Base-by-base conservation (phyloP, 2,329 filamentous ascomycete species). In the Colletotrichum sp. region DNA sequence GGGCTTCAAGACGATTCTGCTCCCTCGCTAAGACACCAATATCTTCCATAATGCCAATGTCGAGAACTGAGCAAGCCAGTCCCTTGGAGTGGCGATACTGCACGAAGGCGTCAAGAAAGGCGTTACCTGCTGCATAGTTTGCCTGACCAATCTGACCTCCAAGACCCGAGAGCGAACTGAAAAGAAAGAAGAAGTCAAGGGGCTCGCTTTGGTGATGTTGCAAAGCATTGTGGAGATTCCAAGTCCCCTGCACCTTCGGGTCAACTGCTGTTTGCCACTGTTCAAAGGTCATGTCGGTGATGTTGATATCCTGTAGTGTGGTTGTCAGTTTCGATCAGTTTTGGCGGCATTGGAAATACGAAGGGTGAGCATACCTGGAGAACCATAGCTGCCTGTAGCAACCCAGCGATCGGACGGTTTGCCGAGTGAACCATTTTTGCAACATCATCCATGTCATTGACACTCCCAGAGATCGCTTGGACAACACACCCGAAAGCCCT, bases 381-480 rank as follows among this genome's bases (percentile, higher is more conserved):
- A 6, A 87, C 82, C 85, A 88, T 87, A 7, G 86, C 81, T 44
- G 83, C 78, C 57, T 88, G 84, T 7, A 89, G 73, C 7, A 88
- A 79, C 13, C 87, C 87, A 16, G 81, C 81, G n/a, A 88, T 80
- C 1, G 84, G 83, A 76, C 75, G n/a, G 32, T 66, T 71, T 13
- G 72, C 39, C 2, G 64, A 44, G 28, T 36, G 36, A 2, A 83
- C 73, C 5, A 81, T 79, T 1, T 69, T 77, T 9, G 80, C 66
- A 1, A 87, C 82, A 8, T 84, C 81, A 0, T 78, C 75, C n/a
- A 73, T 67, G 9, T 77, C 65, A 2, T 79, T 79, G 7, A 87
- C 82, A 77, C 83, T 83, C 44, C 85, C 85, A 3, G 78, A 70
- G n/a, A 84, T 80, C 2, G 82, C 80, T 6, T 68, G 75, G 2